These are phyloP conservation scores for Trichoderma sp. DNA, from an alignment of 2,329 filamentous ascomycete species.

Conservation along the genomic window DNA sequence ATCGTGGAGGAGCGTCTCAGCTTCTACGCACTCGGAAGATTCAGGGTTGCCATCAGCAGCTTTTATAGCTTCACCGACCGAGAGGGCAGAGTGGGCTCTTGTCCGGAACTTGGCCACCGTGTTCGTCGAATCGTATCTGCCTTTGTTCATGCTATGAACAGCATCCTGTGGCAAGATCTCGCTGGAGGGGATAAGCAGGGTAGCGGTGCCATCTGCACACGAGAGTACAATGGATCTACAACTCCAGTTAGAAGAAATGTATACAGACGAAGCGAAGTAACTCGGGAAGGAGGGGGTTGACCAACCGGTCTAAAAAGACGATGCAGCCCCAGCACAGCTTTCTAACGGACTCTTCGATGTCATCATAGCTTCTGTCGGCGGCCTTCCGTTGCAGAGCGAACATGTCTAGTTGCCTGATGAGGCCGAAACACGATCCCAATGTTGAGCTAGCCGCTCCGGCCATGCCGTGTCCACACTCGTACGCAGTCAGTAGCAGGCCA, in stretches of 20 bases:
- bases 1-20: background rate
- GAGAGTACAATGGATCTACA: background rate
- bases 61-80: background rate
- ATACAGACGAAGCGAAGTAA: background rate
- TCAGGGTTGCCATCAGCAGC: background rate
- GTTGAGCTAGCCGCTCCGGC: background rate
- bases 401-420: background rate
- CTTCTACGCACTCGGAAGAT: background rate
- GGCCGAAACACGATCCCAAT: constrained; percentile 3
- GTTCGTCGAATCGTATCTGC: background rate
- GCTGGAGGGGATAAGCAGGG: background rate
- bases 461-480: constrained; percentile 14
- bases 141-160: background rate
- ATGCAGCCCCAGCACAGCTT: constrained; percentile 4
- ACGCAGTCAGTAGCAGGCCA: background rate
- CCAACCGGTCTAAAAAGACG: constrained; percentile 13
- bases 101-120: background rate
- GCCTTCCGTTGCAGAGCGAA: background rate
- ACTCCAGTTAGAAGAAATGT: background rate
- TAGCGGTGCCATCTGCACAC: background rate
- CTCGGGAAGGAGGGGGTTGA: background rate
- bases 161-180: background rate
- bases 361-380: background rate
- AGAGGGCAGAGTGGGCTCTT: background rate
- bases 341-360: background rate